A percentile compares a stretch with the other conserved stretches of the same genome.
phyloP scores from a whole-genome alignment of 768 basidiomycete species.

The Floccularia luteovirens region DNA sequence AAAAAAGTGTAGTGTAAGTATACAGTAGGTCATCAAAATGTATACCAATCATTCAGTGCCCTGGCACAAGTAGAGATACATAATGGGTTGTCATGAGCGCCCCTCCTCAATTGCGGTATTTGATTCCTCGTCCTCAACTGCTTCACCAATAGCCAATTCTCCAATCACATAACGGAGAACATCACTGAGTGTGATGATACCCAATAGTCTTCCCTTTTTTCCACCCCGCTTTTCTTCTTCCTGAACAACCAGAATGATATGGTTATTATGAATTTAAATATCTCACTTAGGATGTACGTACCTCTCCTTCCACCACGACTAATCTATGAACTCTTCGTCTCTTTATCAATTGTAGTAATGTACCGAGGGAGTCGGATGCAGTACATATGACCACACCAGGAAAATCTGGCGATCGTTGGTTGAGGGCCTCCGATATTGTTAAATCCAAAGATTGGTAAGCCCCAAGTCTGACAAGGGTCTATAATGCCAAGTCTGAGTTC shows the following conservation, averaged over 20 bases:
- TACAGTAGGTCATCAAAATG: too few species aligned
- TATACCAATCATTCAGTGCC: too few species aligned
- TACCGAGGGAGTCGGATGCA: conserved; percentile 84
- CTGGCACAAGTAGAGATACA: too few species aligned
- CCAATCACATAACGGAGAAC: conserved; percentile 81
- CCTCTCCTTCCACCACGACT: conserved; percentile 92
- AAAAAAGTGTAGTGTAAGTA: too few species aligned
- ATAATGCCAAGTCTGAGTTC: conserved; percentile 7
- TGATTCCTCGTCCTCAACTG: conserved; percentile 23
- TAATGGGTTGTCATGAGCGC: too few species aligned
- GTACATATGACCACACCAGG: conserved; percentile 96
- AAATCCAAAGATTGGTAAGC: conserved; percentile 95
- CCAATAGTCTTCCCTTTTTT: conserved; percentile 75
- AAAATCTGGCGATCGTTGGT: conserved; percentile 90
- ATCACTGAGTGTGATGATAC: conserved; percentile 85
- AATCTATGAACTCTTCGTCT: conserved; percentile 91
- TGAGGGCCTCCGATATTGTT: conserved; percentile 87
- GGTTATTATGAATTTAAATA: conserved; percentile 1
- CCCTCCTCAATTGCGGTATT: too few species aligned
- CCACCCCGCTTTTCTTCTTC: conserved; percentile 78
- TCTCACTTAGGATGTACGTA: conserved; percentile 20
- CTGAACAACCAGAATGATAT: conserved; percentile 23
- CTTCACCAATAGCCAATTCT: conserved; percentile 45
- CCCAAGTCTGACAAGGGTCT: conserved; percentile 93
- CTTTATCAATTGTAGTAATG: conserved; percentile 85